Evolutionary conservation across 345 rosid genomes (phyloP), one percentile per base, ranked within the genome.

Genomic region (Gossypioides kirkii): DNA sequence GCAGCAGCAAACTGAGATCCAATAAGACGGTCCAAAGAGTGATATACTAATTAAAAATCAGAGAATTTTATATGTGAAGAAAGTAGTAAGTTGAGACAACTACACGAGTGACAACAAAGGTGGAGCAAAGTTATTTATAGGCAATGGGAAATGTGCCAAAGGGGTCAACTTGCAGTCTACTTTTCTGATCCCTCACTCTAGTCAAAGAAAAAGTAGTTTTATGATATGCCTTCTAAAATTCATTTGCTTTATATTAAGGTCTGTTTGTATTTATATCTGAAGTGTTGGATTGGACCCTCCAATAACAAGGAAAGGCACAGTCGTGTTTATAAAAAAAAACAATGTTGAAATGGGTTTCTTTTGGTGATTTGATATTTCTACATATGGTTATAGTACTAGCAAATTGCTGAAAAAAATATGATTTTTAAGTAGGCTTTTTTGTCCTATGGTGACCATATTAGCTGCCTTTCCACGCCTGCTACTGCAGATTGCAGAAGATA

Each of bases 401-500:
- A 71, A 71, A 71, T 77, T 74, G 73, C 16, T 16, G 1, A 80
- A 70, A 32, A 63, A 23, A 63, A 38, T 16, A 70, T 45, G 53
- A 14, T 60, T 41, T 32, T 73, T 9, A 32, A 69, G 32, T 41
- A 60, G 63, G 28, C 14, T 52, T 23, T 36, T 3, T 49, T 10
- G 67, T 38, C 80, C 67, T 73, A 23, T 23, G 46, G 25, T 41
- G 54, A 54, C 67, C 66, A 16, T 75, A 70, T 71, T 47, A 17
- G n/a, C 38, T 50, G 61, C 53, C 52, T 75, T 74, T 55, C 76
- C 74, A 80, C 72, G 76, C 76, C 45, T 26, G 72, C 72, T 10
- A 52, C 17, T 17, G 59, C 43, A 71, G 12, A 68, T 7, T 17
- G 23, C 43, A 65, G 9, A 54, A 38, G 76, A 72, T 67, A 43